Conservation (phyloP, 495 filamentous ascomycete species). For the Talaromyces adpressus region DNA sequence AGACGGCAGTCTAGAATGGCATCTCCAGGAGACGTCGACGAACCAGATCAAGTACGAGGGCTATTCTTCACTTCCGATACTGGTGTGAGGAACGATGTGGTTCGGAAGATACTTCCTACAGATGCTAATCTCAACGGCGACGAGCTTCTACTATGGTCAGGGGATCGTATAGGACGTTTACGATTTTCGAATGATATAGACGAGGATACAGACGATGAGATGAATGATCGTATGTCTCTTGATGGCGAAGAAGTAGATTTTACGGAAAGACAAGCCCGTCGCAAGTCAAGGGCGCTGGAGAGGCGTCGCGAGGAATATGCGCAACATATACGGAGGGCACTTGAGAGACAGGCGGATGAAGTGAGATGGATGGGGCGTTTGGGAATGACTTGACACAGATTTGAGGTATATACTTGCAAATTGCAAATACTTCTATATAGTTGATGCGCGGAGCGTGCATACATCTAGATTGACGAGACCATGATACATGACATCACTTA, state of each 20-base stretch:
- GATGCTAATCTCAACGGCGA: slow-evolving; percentile 42
- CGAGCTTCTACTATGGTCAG: slow-evolving; percentile 74
- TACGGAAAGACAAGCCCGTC: slow-evolving; percentile 31
- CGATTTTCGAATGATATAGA: slow-evolving; percentile 48
- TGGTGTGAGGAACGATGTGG: slow-evolving; percentile 37
- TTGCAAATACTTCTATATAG: background rate
- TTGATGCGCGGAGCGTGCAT: background rate
- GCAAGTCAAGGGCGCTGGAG: slow-evolving; percentile 30
- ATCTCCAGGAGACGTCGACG: background rate
- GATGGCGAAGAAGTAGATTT: slow-evolving; percentile 26
- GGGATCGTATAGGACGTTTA: slow-evolving; percentile 68
- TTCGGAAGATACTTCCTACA: slow-evolving; percentile 63
- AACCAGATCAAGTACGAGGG: background rate
- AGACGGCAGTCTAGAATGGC: slow-evolving; percentile 12
- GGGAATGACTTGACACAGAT: slow-evolving; percentile 36
- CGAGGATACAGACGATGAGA: slow-evolving; percentile 40
- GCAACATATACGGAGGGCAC: slow-evolving; percentile 62
- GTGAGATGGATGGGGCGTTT: slow-evolving; percentile 69
- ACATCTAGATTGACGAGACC: background rate
- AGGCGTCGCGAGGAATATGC: slow-evolving; percentile 51
- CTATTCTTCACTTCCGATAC: slow-evolving; percentile 6
- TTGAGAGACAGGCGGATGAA: slow-evolving; percentile 77
- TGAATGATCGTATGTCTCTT: slow-evolving; percentile 34
- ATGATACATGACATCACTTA: background rate
- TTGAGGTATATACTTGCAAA: background rate